Conservation (phyloP, 2,329 filamentous ascomycete genomes). For the Colletotrichum cereale region DNA sequence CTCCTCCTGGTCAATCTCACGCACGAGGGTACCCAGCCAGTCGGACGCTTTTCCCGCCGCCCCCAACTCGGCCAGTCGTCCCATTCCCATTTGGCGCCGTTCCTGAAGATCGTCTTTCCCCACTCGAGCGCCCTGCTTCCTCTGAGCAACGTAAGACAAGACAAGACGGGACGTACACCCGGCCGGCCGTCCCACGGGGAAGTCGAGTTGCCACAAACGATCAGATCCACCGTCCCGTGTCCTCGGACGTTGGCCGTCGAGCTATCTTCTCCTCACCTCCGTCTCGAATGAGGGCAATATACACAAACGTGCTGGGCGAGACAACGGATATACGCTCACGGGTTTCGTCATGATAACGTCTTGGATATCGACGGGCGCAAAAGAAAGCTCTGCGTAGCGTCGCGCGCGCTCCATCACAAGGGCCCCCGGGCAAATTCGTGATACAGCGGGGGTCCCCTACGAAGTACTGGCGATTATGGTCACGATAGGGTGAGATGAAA, state of each 20-base stretch:
- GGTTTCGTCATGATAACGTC: constrained; percentile 13
- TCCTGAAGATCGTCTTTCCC: constrained; percentile 17
- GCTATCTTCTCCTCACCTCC: constrained; percentile 22
- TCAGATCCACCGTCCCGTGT: constrained; percentile 19
- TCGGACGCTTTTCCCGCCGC: not conserved
- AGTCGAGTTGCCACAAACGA: constrained; percentile 29
- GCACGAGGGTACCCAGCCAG: constrained; percentile 17
- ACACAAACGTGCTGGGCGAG: not conserved
- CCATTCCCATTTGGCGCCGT: constrained; percentile 4
- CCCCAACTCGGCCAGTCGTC: constrained; percentile 1
- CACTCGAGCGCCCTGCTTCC: not conserved
- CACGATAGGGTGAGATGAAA: constrained; percentile 2
- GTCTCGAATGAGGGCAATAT: constrained; percentile 14
- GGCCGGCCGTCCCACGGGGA: constrained; percentile 18
- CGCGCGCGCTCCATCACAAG: not conserved
- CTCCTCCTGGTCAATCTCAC: constrained; percentile 17
- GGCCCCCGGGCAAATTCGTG: constrained; percentile 9
- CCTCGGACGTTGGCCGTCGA: constrained; percentile 15
- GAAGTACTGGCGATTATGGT: not conserved
- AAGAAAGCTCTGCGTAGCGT: constrained; percentile 17
- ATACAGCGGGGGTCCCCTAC: constrained; percentile 8
- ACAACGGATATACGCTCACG: not conserved
- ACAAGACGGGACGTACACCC: constrained; percentile 31
- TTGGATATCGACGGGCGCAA: constrained; percentile 17
- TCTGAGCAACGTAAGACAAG: constrained; percentile 32